phyloP scores from a whole-genome alignment of 2,329 filamentous ascomycete genomes.

The Penicillium capsulatum region DNA sequence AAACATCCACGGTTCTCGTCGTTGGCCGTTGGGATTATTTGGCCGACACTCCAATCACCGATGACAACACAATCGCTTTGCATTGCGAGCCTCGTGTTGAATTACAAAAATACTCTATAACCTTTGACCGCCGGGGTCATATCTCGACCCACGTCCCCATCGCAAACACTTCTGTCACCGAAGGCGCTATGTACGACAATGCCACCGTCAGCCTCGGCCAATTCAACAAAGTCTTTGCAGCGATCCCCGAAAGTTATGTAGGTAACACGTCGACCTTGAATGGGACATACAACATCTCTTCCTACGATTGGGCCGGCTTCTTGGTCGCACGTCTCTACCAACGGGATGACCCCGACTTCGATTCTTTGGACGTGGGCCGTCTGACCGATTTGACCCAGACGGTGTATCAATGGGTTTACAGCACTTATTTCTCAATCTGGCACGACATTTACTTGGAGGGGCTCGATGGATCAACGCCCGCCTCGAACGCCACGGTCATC shows the following conservation, averaged over 20 bases:
- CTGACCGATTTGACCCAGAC: constrained; percentile 26
- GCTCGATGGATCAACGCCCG: constrained; percentile 16
- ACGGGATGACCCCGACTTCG: constrained; percentile 22
- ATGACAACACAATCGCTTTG: constrained; percentile 30
- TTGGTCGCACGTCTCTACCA: constrained; percentile 32
- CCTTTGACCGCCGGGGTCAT: constrained; percentile 30
- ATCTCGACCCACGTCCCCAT: constrained; percentile 19
- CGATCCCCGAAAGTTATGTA: constrained; percentile 32
- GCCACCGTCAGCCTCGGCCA: constrained; percentile 33
- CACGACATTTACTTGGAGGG: constrained; percentile 29
- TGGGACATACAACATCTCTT: constrained; percentile 27
- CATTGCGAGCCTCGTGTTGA: constrained; percentile 29
- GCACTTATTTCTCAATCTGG: constrained; percentile 36
- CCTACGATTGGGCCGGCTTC: constrained; percentile 36
- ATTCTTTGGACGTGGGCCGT: constrained; percentile 19
- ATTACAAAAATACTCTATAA: constrained; percentile 24
- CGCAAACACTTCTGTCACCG: constrained; percentile 17
- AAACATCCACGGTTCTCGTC: constrained; percentile 31
- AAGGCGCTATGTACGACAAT: constrained; percentile 31
- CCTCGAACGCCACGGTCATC: constrained; percentile 27
- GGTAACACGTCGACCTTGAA: constrained; percentile 24
- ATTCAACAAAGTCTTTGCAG: constrained; percentile 36
- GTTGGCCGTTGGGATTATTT: constrained; percentile 34
- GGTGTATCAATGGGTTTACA: constrained; percentile 36
- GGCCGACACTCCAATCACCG: constrained; percentile 19